Conservation (phyloP, 2,329 filamentous ascomycete genomes). For the Myriosclerotinia curreyana region DNA sequence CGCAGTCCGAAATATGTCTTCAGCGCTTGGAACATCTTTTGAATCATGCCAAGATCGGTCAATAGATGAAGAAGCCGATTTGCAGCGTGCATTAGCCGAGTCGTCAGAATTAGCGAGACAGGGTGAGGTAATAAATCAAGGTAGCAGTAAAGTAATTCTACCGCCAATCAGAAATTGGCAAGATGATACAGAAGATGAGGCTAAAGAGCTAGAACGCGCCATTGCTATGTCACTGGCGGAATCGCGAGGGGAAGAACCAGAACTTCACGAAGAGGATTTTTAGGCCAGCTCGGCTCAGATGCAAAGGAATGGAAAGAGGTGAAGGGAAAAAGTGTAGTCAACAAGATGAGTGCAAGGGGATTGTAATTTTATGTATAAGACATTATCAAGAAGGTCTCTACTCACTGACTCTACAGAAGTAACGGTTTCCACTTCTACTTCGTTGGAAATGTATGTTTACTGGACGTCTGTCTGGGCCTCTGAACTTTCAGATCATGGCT, state of each 20-base stretch:
- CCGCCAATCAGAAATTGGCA: background rate
- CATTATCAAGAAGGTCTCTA: background rate
- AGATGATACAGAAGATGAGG: background rate
- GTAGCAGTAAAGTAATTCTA: background rate
- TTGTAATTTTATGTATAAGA: background rate
- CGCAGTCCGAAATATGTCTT: no score
- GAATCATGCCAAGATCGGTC: no score
- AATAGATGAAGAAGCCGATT: background rate
- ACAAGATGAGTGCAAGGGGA: background rate
- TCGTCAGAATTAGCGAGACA: background rate
- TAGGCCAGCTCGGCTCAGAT: background rate
- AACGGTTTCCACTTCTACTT: background rate
- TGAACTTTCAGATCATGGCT: background rate
- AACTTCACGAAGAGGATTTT: background rate
- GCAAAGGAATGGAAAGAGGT: background rate
- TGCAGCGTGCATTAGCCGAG: background rate
- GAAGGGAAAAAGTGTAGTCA: no score
- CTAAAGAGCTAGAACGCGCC: background rate
- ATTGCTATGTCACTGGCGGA: slow-evolving; percentile 2
- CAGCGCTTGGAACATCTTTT: background rate
- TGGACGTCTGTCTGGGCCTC: background rate
- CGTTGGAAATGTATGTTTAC: no score
- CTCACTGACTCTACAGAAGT: background rate
- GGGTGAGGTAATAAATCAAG: background rate
- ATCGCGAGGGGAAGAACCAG: background rate